Base-by-base conservation (phyloP, 805 yeast species). In the Myxozyma sirexii region DNA sequence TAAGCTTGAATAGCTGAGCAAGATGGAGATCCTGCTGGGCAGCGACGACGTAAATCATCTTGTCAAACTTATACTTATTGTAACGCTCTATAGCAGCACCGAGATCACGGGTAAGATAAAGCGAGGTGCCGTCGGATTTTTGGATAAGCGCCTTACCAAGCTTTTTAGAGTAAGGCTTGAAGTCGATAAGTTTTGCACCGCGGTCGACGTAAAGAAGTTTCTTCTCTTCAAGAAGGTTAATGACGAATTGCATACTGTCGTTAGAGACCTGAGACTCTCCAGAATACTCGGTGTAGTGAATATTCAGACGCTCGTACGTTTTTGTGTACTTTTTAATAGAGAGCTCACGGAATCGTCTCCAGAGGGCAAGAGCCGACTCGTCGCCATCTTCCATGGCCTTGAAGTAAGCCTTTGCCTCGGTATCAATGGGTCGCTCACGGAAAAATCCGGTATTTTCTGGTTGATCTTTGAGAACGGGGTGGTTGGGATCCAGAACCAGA, bases 11-110 rank as follows among this genome's bases (percentile, higher is more conserved):
- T 74, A 94, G 89, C 78, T 94, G 99, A 57, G 92, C 92, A 65
- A 83, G 79, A 73, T 94, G 97, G 69, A 94, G 82, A 76, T 94
- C 98, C 79, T 94, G 99, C 78, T 94, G 99, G 55, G 88, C 79
- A 5, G 99, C 98, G 77, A 92, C 87, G 57, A 93, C 98, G 72
- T 94, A 94, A 65, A 94, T 84, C 96, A 90, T 88, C 80, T 92
- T 91, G 78, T 93, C 98, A 72, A 94, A 94, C 58, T 90, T 78
- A 78, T 85, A 88, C 68, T 80, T 82, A 57, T 88, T 84, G 73
- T 90, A 81, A 80, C 99, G 93, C 71, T 88, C 90, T 71, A 87
- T 85, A 57, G 98, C 98, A 70, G 92, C 97, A 69, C 97, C 97
- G 60, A 94, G 87, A 75, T 94, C 99, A 79, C 99, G 86, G 64